These are phyloP conservation scores for Tricholoma sp. DNA, from an alignment of 768 basidiomycete species.

Conservation along the genomic window DNA sequence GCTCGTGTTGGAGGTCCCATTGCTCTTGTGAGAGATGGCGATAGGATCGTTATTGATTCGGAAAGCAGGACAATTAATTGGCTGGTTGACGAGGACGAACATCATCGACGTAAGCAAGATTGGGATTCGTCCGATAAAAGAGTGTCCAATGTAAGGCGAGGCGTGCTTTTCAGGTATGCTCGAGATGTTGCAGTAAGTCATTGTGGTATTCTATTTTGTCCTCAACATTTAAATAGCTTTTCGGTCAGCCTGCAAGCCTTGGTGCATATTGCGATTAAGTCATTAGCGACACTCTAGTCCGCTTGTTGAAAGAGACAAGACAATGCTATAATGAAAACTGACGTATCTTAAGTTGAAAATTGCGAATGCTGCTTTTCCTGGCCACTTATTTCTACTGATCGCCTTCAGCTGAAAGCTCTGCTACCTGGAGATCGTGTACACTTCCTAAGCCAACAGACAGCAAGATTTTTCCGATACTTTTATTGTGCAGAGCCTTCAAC, in stretches of 20 bases:
- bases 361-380: background rate
- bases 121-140: slow-evolving; percentile 69
- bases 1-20: slow-evolving; percentile 83
- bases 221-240: slow-evolving; percentile 1
- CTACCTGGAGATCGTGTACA: slow-evolving; percentile 62
- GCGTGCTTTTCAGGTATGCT: slow-evolving; percentile 75
- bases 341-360: background rate
- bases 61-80: slow-evolving; percentile 62
- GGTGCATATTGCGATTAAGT: slow-evolving; percentile 79
- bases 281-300: background rate
- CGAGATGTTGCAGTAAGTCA: slow-evolving; percentile 79
- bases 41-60: slow-evolving; percentile 71
- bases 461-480: slow-evolving; percentile 60
- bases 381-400: slow-evolving; percentile 3
- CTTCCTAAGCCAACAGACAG: slow-evolving; percentile 58
- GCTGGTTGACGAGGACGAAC: slow-evolving; percentile 65
- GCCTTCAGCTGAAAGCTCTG: slow-evolving; percentile 29
- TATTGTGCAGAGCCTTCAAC: slow-evolving; percentile 59
- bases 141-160: slow-evolving; percentile 63
- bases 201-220: slow-evolving; percentile 3
- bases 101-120: slow-evolving; percentile 50
- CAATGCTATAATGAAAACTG: background rate
- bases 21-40: slow-evolving; percentile 81
- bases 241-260: slow-evolving; percentile 63
- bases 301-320: background rate